Conservation (phyloP, 1,284 basidiomycete species). For the Waitea zeae region DNA sequence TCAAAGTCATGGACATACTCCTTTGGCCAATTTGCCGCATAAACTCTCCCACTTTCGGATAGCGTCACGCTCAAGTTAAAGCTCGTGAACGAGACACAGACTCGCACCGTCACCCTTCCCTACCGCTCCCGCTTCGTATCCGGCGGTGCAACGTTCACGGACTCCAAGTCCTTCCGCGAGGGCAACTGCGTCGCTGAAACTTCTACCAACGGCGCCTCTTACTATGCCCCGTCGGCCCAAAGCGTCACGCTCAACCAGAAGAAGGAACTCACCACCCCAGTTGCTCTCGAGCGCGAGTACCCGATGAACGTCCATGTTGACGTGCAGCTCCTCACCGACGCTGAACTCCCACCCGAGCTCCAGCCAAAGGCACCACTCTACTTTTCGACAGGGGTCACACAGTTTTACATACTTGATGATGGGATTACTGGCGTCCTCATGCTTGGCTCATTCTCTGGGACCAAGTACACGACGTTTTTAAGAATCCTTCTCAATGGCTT, state of each 20-base stretch:
- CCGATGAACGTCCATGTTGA: constrained; percentile 32
- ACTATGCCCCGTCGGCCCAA: constrained; percentile 6
- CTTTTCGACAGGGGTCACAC: constrained; percentile 30
- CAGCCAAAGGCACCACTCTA: constrained; percentile 22
- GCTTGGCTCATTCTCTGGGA: constrained; percentile 38
- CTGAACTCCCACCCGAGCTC: constrained; percentile 29
- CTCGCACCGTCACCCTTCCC: constrained; percentile 30
- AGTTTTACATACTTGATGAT: constrained; percentile 37
- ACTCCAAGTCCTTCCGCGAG: constrained; percentile 28
- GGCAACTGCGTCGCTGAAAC: constrained; percentile 33
- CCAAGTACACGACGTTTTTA: constrained; percentile 22
- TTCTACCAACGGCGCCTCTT: constrained; percentile 27
- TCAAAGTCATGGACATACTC: constrained; percentile 33
- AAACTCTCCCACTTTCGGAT: constrained; percentile 34
- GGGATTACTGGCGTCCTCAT: constrained; percentile 38
- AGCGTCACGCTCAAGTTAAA: constrained; percentile 29
- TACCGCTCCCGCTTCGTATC: constrained; percentile 36
- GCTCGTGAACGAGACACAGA: constrained; percentile 19
- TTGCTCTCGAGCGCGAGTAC: constrained; percentile 20
- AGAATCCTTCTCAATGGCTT: constrained; percentile 28
- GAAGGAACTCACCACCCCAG: constrained; percentile 18
- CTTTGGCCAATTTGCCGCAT: constrained; percentile 45
- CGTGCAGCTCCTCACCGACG: constrained; percentile 23
- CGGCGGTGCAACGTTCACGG: constrained; percentile 25
- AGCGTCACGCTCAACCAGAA: constrained; percentile 25